A percentile compares a stretch with the other conserved stretches of the same genome.
Conservation (phyloP, 495 filamentous ascomycete species). For the Letharia lupina region DNA sequence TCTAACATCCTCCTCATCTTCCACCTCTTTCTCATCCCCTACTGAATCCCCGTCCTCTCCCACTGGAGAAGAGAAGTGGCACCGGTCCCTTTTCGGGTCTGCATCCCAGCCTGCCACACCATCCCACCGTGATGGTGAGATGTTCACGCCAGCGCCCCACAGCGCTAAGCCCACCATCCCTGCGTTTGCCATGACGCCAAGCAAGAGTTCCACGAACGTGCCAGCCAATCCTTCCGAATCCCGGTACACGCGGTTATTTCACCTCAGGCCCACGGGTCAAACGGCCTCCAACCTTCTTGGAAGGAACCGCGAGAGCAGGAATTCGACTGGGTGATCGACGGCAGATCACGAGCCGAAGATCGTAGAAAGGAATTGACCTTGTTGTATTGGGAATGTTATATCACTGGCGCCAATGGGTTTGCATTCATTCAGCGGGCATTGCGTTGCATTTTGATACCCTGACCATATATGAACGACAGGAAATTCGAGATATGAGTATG, state of each 20-base stretch:
- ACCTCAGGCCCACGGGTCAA: constrained; percentile 9
- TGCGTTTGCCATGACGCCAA: constrained; percentile 22
- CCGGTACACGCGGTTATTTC: constrained; percentile 23
- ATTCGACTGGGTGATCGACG: not conserved
- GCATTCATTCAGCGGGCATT: not conserved
- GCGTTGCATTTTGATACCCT: not conserved
- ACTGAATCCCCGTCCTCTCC: constrained; percentile 17
- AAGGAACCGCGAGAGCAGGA: not conserved
- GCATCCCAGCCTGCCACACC: constrained; percentile 24
- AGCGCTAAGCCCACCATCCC: constrained; percentile 13
- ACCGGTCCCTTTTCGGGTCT: constrained; percentile 19
- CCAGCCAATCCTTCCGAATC: constrained; percentile 13
- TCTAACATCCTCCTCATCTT: constrained; percentile 22
- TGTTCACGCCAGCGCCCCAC: constrained; percentile 7
- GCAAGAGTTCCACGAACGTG: constrained; percentile 7
- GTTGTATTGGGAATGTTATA: not conserved
- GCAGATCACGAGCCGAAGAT: not conserved
- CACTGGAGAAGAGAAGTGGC: constrained; percentile 10
- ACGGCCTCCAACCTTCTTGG: not conserved
- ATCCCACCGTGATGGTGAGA: not conserved
- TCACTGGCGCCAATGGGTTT: not conserved
- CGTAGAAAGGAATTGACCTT: constrained; percentile 7
- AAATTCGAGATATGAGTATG: not conserved
- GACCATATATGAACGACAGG: not conserved
- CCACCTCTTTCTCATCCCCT: constrained; percentile 23